Percentiles rank a stretch among this genome's conserved stretches.
phyloP scores from a whole-genome alignment of 495 filamentous ascomycete genomes.

The Aspergillus nanangensis region DNA sequence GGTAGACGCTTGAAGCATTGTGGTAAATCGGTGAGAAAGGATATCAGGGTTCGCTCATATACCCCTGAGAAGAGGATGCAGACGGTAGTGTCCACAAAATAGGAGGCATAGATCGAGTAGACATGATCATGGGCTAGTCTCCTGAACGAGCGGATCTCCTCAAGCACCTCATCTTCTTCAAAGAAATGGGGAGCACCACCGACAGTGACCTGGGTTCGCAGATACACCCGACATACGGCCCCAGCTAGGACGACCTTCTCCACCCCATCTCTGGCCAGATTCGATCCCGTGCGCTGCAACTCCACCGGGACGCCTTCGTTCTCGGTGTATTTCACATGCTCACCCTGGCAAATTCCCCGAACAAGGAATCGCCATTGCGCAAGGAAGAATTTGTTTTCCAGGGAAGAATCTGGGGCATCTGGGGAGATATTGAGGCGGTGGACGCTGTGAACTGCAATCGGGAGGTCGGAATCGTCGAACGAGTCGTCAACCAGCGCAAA shows the following conservation, averaged over 20 bases:
- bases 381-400: constrained; percentile 72
- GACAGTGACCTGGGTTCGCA: constrained; percentile 68
- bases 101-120: constrained; percentile 75
- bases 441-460: constrained; percentile 68
- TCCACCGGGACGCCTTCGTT: constrained; percentile 80
- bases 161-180: constrained; percentile 61
- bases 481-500: constrained; percentile 82
- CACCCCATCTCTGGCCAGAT: constrained; percentile 42
- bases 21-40: constrained; percentile 67
- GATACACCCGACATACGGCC: constrained; percentile 44
- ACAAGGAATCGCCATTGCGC: constrained; percentile 80
- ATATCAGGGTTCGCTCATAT: constrained; percentile 71
- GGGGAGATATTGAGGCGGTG: constrained; percentile 60
- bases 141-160: constrained; percentile 59
- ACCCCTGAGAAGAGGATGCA: constrained; percentile 74
- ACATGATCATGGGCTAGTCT: constrained; percentile 74
- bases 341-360: constrained; percentile 62
- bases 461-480: constrained; percentile 85
- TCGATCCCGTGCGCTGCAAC: constrained; percentile 52
- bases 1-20: constrained; percentile 62
- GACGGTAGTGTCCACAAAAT: constrained; percentile 65
- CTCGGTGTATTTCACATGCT: constrained; percentile 67
- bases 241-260: constrained; percentile 63
- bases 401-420: constrained; percentile 48
- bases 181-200: constrained; percentile 55